Evolutionary conservation across 2,329 filamentous ascomycete species (phyloP).

Genomic region (Aureobasidium lini): DNA sequence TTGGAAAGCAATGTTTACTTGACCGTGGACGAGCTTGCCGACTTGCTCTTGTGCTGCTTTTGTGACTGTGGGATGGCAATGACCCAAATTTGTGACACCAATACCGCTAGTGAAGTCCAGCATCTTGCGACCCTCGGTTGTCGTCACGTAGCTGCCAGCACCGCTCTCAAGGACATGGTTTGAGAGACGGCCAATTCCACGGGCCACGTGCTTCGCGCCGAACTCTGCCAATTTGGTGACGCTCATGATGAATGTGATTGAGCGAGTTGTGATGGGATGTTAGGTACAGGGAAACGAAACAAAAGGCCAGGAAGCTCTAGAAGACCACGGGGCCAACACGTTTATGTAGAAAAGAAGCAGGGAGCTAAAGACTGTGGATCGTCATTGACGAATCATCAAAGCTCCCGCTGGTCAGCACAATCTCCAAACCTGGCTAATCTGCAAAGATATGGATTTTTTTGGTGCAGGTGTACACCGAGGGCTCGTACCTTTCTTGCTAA

Average conservation of each 20-base stretch:
- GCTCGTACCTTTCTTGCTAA: neutral
- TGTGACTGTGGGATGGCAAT: slow-evolving; percentile 32
- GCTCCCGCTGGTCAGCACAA: slow-evolving; percentile 5
- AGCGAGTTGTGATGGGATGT: neutral
- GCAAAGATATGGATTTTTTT: neutral
- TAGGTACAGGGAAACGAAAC: neutral
- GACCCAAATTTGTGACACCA: slow-evolving; percentile 30
- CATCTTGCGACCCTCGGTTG: slow-evolving; percentile 22
- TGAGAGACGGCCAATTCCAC: slow-evolving; percentile 17
- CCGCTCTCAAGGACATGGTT: slow-evolving; percentile 27
- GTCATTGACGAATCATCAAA: slow-evolving; percentile 10
- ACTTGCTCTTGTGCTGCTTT: slow-evolving; percentile 30
- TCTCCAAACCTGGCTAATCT: slow-evolving; percentile 9
- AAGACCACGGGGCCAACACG: slow-evolving; percentile 7
- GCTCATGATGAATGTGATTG: slow-evolving; percentile 12
- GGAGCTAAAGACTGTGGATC: slow-evolving; percentile 4
- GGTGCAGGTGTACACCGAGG: slow-evolving; percentile 7
- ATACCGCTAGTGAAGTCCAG: slow-evolving; percentile 31
- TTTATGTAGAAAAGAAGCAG: slow-evolving; percentile 10
- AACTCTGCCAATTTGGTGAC: slow-evolving; percentile 17
- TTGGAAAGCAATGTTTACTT: slow-evolving; percentile 36
- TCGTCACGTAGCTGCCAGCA: slow-evolving; percentile 28
- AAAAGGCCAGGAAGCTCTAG: neutral
- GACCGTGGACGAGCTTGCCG: slow-evolving; percentile 32
- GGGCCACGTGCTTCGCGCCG: slow-evolving; percentile 16